Evolutionary conservation across 2,329 filamentous ascomycete genomes (phyloP).

Genomic region (Berkeleyomyces rouxiae): DNA sequence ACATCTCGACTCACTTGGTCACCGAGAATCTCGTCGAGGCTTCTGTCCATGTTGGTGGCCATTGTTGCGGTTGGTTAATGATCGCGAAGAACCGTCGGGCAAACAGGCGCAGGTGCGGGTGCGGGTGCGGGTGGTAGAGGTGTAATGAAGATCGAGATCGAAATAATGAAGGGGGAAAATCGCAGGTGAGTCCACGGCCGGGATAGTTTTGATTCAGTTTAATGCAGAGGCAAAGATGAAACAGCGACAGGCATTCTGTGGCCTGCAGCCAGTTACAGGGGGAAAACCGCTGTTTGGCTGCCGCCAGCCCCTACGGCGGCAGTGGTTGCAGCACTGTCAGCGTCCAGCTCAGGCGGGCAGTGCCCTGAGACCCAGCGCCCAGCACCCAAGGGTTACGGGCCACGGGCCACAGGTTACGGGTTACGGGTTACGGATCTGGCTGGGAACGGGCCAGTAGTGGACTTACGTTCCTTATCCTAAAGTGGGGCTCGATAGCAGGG

Average conservation of each 20-base stretch:
- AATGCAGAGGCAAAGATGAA: slow-evolving; percentile 3
- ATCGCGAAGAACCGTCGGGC: not conserved
- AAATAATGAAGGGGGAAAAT: slow-evolving; percentile 4
- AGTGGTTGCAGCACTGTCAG: too few relatives aligned
- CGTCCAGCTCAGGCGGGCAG: too few relatives aligned
- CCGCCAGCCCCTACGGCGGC: too few relatives aligned
- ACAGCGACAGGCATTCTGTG: not conserved
- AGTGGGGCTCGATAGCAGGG: slow-evolving; percentile 6
- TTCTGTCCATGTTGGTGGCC: slow-evolving; percentile 34
- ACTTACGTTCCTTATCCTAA: not conserved
- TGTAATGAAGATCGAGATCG: slow-evolving; percentile 6
- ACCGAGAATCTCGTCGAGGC: slow-evolving; percentile 40
- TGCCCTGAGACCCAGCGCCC: too few relatives aligned
- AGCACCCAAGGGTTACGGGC: not conserved
- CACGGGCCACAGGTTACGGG: not conserved
- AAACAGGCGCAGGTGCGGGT: not conserved
- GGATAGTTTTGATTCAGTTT: not conserved
- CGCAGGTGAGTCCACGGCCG: not conserved
- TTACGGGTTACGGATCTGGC: not conserved
- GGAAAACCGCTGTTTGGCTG: too few relatives aligned
- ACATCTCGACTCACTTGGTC: slow-evolving; percentile 24
- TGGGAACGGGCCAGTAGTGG: not conserved
- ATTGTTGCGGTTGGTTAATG: slow-evolving; percentile 16
- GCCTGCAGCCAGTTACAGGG: not conserved
- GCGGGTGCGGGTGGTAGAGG: not conserved